Evolutionary conservation across 768 basidiomycete species (phyloP), one percentile per base, ranked within the genome.

Genomic region (Jaapia argillacea): DNA sequence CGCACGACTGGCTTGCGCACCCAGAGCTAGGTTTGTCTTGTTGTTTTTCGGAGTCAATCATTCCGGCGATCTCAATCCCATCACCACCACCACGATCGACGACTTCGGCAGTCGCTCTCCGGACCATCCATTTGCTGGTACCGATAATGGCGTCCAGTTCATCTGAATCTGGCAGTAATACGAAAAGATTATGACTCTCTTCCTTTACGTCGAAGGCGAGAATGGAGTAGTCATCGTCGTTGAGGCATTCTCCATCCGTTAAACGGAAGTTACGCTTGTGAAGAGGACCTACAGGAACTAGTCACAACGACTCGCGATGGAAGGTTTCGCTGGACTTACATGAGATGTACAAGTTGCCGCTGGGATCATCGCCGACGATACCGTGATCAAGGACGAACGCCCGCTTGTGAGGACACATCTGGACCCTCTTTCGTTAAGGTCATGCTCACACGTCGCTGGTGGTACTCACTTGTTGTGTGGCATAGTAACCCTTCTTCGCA

Each of bases 311-410:
- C 5, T 24, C 40, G n/a, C 16, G 4, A 13, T 42, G 22, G 36
- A 14, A 42, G 24, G 31, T 33, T 38, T 7, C 28, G 24, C 13
- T 31, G 40, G 22, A 57, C 72, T 50, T 46, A 75, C 76, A 65
- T 4, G 70, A 72, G 41, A 69, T 64, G 46, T 69, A 72, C 7
- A 74, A 62, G 7, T 70, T 64, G 7, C 78, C 79, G 4, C 70
- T 59, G 16, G 67, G 56, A 40, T 78, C 77, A 51, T 84, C 81
- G 0, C 81, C 80, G 6, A 87, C 63, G 42, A 87, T 71, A 14
- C 79, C 79, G 46, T 83, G 75, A 24, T 77, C 77, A 6, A 85
- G 74, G 6, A 85, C 79, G 51, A 84, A 81, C 0, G 83, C 81
- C 3, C 75, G 70, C 51, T 68, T 68, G 49, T 75, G 68, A 1